A percentile compares a stretch with the other conserved stretches of the same genome.
Conservation (phyloP, 352 stramenopile species). For the Phytophthora megakarya region DNA sequence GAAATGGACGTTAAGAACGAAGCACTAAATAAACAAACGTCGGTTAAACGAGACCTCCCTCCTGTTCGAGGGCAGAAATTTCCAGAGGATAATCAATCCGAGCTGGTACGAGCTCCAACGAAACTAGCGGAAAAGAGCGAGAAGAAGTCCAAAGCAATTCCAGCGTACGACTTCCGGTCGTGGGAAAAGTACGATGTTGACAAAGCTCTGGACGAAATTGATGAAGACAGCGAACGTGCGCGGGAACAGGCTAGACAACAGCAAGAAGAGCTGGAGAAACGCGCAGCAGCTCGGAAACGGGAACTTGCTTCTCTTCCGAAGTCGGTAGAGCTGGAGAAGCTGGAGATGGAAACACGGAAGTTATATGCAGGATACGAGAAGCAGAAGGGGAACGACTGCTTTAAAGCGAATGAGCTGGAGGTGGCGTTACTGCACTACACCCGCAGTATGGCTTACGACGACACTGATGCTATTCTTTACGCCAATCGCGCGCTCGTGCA, state of each 20-base stretch:
- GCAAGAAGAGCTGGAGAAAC: slow-evolving; percentile 43
- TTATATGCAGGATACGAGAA: slow-evolving; percentile 83
- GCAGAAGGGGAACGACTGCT: slow-evolving; percentile 95
- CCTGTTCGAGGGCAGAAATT: slow-evolving; percentile 63
- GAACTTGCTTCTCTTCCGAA: slow-evolving; percentile 64
- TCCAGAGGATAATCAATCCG: neutral
- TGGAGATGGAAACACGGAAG: slow-evolving; percentile 54
- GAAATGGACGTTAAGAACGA: slow-evolving; percentile 66
- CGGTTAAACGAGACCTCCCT: slow-evolving; percentile 36
- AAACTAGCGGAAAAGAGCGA: slow-evolving; percentile 11
- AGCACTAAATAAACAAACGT: slow-evolving; percentile 43
- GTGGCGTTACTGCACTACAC: slow-evolving; percentile 90
- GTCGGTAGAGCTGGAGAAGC: slow-evolving; percentile 58
- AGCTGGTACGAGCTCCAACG: slow-evolving; percentile 1
- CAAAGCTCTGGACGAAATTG: slow-evolving; percentile 71
- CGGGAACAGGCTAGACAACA: slow-evolving; percentile 44
- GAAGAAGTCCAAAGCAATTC: slow-evolving; percentile 52
- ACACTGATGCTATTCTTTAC: slow-evolving; percentile 78
- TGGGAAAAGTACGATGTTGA: slow-evolving; percentile 94
- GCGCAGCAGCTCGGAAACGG: slow-evolving; percentile 49
- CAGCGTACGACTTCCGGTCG: slow-evolving; percentile 90
- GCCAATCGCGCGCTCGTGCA: slow-evolving; percentile 88
- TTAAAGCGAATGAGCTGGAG: slow-evolving; percentile 84
- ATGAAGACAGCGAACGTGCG: slow-evolving; percentile 51
- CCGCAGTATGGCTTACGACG: slow-evolving; percentile 83